A percentile compares a stretch with the other conserved stretches of the same genome.
Evolutionary conservation across 805 yeast species (phyloP).

Genomic region (Cyberlindnera saturnus): DNA sequence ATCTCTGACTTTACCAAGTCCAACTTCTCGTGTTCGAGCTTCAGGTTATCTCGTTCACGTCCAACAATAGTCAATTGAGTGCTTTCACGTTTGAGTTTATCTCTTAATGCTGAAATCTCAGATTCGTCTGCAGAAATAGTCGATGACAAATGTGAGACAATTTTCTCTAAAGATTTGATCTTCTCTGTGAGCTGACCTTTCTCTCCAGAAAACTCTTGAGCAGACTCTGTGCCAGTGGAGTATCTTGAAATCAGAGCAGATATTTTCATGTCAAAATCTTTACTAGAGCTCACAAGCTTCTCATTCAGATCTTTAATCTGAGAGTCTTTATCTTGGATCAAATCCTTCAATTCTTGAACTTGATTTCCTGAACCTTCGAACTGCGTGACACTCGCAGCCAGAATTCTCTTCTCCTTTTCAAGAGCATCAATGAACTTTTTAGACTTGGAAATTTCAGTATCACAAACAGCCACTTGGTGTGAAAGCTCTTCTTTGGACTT

Average conservation of each 20-base stretch:
- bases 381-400: conserved; percentile 10
- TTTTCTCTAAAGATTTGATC: conserved; percentile 31
- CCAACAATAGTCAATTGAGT: conserved; percentile 11
- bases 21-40: conserved; percentile 24
- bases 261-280: conserved; percentile 31
- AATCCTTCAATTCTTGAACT: conserved; percentile 23
- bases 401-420: conserved; percentile 18
- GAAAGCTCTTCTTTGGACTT: conserved; percentile 25
- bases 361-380: conserved; percentile 22
- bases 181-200: conserved; percentile 37
- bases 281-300: conserved; percentile 25
- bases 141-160: conserved; percentile 29
- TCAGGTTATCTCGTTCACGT: conserved; percentile 27
- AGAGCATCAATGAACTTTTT: conserved; percentile 16
- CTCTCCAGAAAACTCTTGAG: conserved; percentile 36
- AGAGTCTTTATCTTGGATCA: conserved; percentile 28
- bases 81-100: conserved; percentile 22
- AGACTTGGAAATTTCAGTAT: conserved; percentile 23
- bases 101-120: conserved; percentile 27
- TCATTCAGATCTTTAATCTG: conserved; percentile 27
- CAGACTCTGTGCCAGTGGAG: conserved; percentile 29
- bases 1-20: conserved; percentile 24
- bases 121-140: conserved; percentile 30
- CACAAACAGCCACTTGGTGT: conserved; percentile 17
- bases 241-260: conserved; percentile 27